Evolutionary conservation across 768 basidiomycete genomes (phyloP).

Genomic region (Podaxis rugospora): DNA sequence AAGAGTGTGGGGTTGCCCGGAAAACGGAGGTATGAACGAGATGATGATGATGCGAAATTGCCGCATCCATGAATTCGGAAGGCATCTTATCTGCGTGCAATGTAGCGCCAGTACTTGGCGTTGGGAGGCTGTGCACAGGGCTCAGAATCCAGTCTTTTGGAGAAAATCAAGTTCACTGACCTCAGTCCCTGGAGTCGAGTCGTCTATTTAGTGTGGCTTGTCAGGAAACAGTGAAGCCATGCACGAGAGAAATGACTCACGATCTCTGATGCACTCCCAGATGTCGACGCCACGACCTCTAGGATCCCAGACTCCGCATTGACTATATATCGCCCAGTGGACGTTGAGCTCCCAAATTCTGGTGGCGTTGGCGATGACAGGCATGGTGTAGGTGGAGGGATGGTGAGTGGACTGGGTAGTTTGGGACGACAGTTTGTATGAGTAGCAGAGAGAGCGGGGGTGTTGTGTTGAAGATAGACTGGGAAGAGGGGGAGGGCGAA

Average conservation of each 20-base stretch:
- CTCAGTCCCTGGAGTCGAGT: conserved; percentile 51
- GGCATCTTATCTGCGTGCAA: conserved; percentile 36
- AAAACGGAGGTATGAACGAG: neutral
- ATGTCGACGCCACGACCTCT: conserved; percentile 65
- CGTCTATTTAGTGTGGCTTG: conserved; percentile 34
- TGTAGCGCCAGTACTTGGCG: conserved; percentile 40
- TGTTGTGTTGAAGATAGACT: conserved; percentile 1
- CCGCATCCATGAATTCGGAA: neutral
- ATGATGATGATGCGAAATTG: neutral
- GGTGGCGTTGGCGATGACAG: conserved; percentile 61
- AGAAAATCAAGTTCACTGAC: conserved; percentile 16
- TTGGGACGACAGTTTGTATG: conserved; percentile 9
- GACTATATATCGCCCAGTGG: conserved; percentile 59
- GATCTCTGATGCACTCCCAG: conserved; percentile 70
- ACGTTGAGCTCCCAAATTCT: conserved; percentile 68
- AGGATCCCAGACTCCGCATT: conserved; percentile 71
- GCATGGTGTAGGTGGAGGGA: conserved; percentile 23
- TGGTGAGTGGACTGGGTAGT: neutral
- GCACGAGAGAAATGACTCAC: conserved; percentile 37
- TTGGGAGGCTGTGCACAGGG: conserved; percentile 30
- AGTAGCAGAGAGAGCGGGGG: neutral
- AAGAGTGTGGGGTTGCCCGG: neutral
- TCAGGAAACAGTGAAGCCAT: conserved; percentile 6
- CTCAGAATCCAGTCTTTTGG: neutral
- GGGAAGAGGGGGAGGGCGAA: neutral